phyloP scores from a whole-genome alignment of 2,329 filamentous ascomycete species.

The Xylaria sp. region DNA sequence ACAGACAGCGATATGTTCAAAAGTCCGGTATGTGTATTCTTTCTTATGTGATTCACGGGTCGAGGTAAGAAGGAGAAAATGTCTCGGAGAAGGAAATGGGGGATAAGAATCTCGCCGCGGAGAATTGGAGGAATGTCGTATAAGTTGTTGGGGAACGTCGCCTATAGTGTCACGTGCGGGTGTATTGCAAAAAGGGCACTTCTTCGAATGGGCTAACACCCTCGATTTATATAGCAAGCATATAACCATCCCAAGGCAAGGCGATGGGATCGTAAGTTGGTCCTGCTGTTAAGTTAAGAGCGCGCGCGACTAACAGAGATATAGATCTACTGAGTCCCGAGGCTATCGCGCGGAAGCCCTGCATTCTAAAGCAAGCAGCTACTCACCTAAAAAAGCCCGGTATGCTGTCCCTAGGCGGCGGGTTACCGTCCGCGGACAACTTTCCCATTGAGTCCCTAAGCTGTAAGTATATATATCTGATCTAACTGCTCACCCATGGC shows the following conservation, averaged over 20 bases:
- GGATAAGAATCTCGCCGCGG: background rate
- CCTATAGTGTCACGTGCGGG: slow-evolving; percentile 12
- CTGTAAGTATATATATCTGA: slow-evolving; percentile 38
- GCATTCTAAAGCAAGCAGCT: slow-evolving; percentile 85
- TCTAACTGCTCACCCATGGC: background rate
- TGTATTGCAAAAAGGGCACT: background rate
- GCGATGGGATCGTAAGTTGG: slow-evolving; percentile 81
- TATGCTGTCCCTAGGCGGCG: slow-evolving; percentile 91
- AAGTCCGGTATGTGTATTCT: slow-evolving; percentile 64
- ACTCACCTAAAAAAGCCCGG: slow-evolving; percentile 82
- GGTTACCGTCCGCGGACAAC: slow-evolving; percentile 87
- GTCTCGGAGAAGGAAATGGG: background rate
- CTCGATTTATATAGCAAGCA: slow-evolving; percentile 51
- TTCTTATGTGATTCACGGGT: background rate
- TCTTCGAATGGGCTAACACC: slow-evolving; percentile 34
- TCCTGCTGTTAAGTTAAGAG: too few relatives aligned
- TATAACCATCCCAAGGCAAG: slow-evolving; percentile 79
- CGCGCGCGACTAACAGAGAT: slow-evolving; percentile 23
- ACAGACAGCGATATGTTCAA: slow-evolving; percentile 88
- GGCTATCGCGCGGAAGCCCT: slow-evolving; percentile 69
- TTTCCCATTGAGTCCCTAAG: slow-evolving; percentile 89
- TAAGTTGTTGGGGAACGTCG: background rate
- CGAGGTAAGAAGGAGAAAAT: background rate
- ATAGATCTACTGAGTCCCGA: slow-evolving; percentile 71
- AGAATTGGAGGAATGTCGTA: background rate